Evolutionary conservation across 371 early-diverging fungal species (phyloP), one percentile per base, ranked within the genome.

Genomic region (Catenaria anguillulae): DNA sequence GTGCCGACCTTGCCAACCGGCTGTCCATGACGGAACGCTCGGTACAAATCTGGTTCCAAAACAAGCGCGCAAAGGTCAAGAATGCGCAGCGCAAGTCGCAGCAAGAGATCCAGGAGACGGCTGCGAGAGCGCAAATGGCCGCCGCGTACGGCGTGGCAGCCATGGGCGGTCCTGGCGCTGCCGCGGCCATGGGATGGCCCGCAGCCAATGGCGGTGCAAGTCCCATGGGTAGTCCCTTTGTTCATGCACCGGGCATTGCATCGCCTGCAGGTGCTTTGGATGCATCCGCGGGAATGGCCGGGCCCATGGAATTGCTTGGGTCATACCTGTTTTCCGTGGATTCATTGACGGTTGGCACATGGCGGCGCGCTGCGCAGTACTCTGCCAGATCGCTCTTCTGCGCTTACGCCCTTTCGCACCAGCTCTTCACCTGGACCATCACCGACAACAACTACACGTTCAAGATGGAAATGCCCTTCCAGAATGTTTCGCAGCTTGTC

Each of bases 41-140:
- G 1, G 92, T 99, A 64, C 95, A 97, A 71, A 92, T 98, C 65
- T 98, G 99, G 99, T 99, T 99, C 79, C 99, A 99, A 72, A 99
- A 99, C 81, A 80, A 92, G 68, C 80, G 99, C 55, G 94, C 95
- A 52, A 94, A 93, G 74, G 86, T 85, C 33, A 93, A 92, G 75
- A 84, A 77, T 70, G 70, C 77, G 48, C 79, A 79, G 60, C 73
- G 75, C 61, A 64, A 78, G 46, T 73, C 77, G 17, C 77, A 81
- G 63, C 29, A 24, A 8, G 78, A 79, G 63, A 77, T 75, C 56
- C 64, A 70, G 68, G 45, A 4, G 45, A 3, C 10, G 10, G 8
- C 45, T 3, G 40, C 10, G 5, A 10, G 10, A 17, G 40, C 10
- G 40, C 40, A 40, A 40, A 5, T 10, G 40, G 40, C 5, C 17